A percentile compares a stretch with the other conserved stretches of the same genome.
These are phyloP conservation scores for Epichloe baconii DNA, from an alignment of 2,329 filamentous ascomycete genomes.

Conservation along the genomic window DNA sequence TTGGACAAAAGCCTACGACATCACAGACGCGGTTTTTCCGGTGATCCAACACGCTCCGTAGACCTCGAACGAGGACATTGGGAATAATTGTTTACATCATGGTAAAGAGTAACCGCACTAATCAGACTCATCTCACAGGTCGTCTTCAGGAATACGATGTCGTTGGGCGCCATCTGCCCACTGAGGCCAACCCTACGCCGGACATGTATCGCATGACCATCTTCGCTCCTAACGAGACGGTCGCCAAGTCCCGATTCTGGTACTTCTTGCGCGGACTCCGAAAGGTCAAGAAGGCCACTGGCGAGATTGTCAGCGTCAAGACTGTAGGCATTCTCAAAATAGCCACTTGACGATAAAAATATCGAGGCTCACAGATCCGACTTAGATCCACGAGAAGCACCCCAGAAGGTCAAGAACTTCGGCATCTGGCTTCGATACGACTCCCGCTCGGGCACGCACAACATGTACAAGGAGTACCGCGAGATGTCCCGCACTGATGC, in stretches of 20 bases:
- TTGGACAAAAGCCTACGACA: background rate
- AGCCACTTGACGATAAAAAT: background rate
- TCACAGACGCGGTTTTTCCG: too few species aligned
- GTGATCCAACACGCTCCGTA: background rate
- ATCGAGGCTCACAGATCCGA: constrained; percentile 6
- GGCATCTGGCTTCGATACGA: constrained; percentile 99
- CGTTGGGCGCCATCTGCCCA: constrained; percentile 98
- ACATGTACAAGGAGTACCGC: constrained; percentile 99
- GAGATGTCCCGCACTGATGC: constrained; percentile 94
- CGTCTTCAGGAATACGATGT: constrained; percentile 99
- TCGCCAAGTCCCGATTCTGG: constrained; percentile 99
- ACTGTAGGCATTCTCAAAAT: constrained; percentile 42
- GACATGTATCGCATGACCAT: constrained; percentile 99
- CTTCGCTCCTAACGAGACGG: constrained; percentile 94
- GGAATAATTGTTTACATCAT: too few species aligned
- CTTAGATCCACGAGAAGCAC: constrained; percentile 93
- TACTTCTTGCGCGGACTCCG: constrained; percentile 99
- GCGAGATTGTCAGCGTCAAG: constrained; percentile 97
- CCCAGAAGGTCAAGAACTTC: constrained; percentile 99
- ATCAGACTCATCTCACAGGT: constrained; percentile 42
- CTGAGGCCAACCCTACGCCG: constrained; percentile 90
- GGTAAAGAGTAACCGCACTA: background rate
- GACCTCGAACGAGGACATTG: background rate
- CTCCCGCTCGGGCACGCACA: constrained; percentile 98
- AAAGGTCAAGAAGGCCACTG: constrained; percentile 99